phyloP scores from a whole-genome alignment of 1,284 basidiomycete species.

The Fomitopsis palustris region DNA sequence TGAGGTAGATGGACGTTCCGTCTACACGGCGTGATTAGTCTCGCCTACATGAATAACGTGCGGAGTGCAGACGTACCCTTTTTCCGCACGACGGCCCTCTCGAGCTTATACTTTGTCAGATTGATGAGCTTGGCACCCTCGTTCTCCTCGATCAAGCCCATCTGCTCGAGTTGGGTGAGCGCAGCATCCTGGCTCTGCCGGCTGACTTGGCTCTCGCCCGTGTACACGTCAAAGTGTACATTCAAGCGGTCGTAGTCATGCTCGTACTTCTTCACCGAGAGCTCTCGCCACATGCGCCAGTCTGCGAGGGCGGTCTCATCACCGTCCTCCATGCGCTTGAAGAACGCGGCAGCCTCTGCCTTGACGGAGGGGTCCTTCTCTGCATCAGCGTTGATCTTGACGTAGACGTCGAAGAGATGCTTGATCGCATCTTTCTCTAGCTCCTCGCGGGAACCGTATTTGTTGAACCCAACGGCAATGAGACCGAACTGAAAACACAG shows the following conservation, averaged over 20 bases:
- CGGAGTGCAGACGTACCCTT: constrained; percentile 47
- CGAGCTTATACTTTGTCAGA: constrained; percentile 85
- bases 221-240: constrained; percentile 92
- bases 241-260: constrained; percentile 91
- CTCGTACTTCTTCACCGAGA: constrained; percentile 90
- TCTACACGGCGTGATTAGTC: constrained; percentile 44
- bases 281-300: constrained; percentile 92
- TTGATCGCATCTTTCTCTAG: constrained; percentile 91
- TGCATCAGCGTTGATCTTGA: constrained; percentile 89
- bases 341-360: constrained; percentile 83
- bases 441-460: constrained; percentile 84
- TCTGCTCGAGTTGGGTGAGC: constrained; percentile 55
- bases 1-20: constrained; percentile 96
- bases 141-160: constrained; percentile 50
- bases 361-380: constrained; percentile 73
- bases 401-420: constrained; percentile 94
- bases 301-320: constrained; percentile 81
- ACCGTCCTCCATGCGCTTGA: constrained; percentile 96
- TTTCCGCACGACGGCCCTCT: constrained; percentile 89
- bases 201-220: constrained; percentile 89
- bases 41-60: not conserved
- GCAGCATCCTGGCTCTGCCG: constrained; percentile 78
- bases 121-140: constrained; percentile 81
- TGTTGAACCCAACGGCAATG: constrained; percentile 90
- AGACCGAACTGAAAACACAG: constrained; percentile 64